Conservation (phyloP, 2,329 filamentous ascomycete genomes). For the Phaeoacremonium minimum region DNA sequence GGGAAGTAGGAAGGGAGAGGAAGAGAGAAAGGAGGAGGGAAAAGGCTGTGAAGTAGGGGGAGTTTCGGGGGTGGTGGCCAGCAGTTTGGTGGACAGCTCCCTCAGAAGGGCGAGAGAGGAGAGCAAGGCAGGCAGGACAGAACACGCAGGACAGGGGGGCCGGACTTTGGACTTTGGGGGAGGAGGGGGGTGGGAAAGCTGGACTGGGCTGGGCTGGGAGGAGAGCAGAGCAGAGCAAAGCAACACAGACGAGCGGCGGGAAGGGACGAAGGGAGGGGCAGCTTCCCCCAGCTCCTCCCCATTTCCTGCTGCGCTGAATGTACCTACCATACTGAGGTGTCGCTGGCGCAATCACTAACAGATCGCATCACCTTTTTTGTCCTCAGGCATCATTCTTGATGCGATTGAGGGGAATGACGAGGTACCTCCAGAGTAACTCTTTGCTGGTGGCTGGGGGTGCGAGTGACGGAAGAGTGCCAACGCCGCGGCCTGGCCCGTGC, state of each 20-base stretch:
- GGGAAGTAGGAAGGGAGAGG: constrained; percentile 4
- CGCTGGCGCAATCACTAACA: too few relatives aligned
- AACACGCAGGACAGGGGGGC: constrained; percentile 4
- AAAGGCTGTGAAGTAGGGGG: constrained; percentile 17
- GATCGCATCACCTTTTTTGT: background rate
- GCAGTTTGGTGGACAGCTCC: constrained; percentile 6
- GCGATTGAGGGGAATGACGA: constrained; percentile 1
- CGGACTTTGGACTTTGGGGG: constrained; percentile 12
- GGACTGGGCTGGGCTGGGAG: background rate
- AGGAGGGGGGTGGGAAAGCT: background rate
- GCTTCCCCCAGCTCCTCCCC: constrained; percentile 1
- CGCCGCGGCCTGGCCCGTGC: background rate
- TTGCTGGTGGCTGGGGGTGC: background rate
- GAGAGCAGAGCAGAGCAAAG: constrained; percentile 1
- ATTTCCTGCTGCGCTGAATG: background rate
- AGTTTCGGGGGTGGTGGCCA: constrained; percentile 11
- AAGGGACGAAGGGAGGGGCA: constrained; percentile 1
- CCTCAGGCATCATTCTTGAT: background rate
- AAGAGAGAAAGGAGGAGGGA: constrained; percentile 12
- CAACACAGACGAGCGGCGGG: background rate
- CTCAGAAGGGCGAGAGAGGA: constrained; percentile 1
- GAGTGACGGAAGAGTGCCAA: background rate
- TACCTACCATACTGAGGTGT: too few relatives aligned
- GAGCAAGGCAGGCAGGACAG: constrained; percentile 4
- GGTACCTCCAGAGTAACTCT: background rate